phyloP scores from a whole-genome alignment of 208 protist species.

The Spongospora subterranea region DNA sequence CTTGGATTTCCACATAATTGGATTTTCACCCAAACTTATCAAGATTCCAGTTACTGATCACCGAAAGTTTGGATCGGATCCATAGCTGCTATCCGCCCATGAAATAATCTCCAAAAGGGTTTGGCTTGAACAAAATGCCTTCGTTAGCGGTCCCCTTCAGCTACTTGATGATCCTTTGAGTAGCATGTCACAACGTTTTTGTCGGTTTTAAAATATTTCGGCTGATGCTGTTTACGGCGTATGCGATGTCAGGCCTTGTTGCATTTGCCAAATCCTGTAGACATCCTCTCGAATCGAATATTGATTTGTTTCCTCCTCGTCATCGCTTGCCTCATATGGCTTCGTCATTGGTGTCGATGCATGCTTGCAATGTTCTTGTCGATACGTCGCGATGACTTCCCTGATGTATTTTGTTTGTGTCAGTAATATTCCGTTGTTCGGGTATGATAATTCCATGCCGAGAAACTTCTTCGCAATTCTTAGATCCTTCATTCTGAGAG shows the following conservation, averaged over 20 bases:
- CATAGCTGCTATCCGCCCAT: not conserved
- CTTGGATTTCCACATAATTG: too few species aligned
- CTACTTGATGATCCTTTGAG: not conserved
- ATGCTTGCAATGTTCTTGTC: not conserved
- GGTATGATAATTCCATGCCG: not conserved
- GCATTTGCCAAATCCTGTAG: too few species aligned
- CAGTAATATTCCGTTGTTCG: not conserved
- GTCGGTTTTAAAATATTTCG: not conserved
- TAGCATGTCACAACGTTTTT: not conserved
- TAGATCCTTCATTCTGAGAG: not conserved
- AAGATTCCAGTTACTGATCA: too few species aligned
- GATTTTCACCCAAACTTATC: too few species aligned
- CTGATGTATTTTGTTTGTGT: not conserved
- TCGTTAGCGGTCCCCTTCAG: not conserved
- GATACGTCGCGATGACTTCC: not conserved
- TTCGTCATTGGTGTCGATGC: not conserved
- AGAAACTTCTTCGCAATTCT: not conserved
- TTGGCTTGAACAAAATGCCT: not conserved
- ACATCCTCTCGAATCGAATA: too few species aligned
- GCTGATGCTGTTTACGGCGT: not conserved
- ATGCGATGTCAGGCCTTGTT: not conserved
- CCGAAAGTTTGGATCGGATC: not conserved
- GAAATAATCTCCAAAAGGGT: not conserved
- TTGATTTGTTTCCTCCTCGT: too few species aligned
- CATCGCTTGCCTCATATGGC: too few species aligned